A percentile compares a stretch with the other conserved stretches of the same genome.
phyloP scores from a whole-genome alignment of 306 rosid species.

The Castanea crenata region DNA sequence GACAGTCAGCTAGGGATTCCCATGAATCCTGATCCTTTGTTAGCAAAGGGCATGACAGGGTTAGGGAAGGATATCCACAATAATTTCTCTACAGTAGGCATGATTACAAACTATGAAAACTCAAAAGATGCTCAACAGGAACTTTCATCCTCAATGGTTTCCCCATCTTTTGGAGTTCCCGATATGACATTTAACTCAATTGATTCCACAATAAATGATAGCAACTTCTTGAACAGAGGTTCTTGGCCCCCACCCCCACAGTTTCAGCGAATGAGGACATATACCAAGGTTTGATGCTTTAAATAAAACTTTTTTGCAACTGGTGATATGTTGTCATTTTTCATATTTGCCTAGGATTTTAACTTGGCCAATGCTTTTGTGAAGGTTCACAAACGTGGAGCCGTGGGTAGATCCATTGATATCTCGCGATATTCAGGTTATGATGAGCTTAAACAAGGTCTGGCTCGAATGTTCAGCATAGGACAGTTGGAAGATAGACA shows the following conservation, averaged over 20 bases:
- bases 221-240: slow-evolving; percentile 61
- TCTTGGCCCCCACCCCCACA: slow-evolving; percentile 78
- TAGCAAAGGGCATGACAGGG: slow-evolving; percentile 58
- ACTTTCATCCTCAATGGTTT: slow-evolving; percentile 86
- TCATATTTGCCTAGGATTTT: not conserved
- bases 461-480: slow-evolving; percentile 90
- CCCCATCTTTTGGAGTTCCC: slow-evolving; percentile 88
- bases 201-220: slow-evolving; percentile 75
- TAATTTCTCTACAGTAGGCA: slow-evolving; percentile 57
- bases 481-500: slow-evolving; percentile 89
- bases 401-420: slow-evolving; percentile 98
- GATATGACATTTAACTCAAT: slow-evolving; percentile 85
- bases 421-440: slow-evolving; percentile 78
- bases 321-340: not conserved
- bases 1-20: slow-evolving; percentile 57
- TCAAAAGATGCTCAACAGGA: slow-evolving; percentile 78
- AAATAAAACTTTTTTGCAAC: not conserved
- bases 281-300: slow-evolving; percentile 70
- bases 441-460: slow-evolving; percentile 85
- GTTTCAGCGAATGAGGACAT: slow-evolving; percentile 86
- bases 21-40: slow-evolving; percentile 57
- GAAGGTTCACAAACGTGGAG: slow-evolving; percentile 97
- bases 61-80: slow-evolving; percentile 56
- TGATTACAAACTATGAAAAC: slow-evolving; percentile 58
- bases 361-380: slow-evolving; percentile 16